phyloP scores from a whole-genome alignment of 202 grass and related monocot genomes.

The Dendrocalamus latiflorus region DNA sequence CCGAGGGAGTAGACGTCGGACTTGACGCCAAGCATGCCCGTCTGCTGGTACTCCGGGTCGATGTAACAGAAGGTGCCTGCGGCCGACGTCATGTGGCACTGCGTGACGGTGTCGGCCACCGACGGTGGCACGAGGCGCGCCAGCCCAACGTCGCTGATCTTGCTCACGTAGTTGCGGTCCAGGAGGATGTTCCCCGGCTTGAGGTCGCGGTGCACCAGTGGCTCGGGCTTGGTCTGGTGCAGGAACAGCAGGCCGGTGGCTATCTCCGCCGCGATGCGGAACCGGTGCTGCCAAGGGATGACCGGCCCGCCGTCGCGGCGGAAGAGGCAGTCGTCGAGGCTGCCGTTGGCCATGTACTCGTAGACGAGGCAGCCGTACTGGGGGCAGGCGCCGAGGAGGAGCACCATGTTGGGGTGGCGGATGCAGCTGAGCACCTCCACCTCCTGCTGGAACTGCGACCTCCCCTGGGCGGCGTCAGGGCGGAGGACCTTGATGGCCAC shows the following conservation, averaged over 20 bases:
- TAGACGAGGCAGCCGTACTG: conserved; percentile 94
- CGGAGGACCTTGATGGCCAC: conserved; percentile 94
- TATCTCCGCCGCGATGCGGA: conserved; percentile 86
- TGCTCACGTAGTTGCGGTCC: conserved; percentile 78
- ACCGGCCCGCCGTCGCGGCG: conserved; percentile 32
- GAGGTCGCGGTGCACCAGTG: conserved; percentile 69
- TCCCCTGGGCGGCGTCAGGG: conserved; percentile 75
- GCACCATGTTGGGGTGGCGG: conserved; percentile 94
- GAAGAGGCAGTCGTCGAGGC: conserved; percentile 88
- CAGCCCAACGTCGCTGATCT: too few species aligned
- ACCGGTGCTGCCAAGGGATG: conserved; percentile 79
- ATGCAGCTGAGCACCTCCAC: conserved; percentile 95
- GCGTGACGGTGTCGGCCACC: too few species aligned
- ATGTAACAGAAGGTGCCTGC: conserved; percentile 91
- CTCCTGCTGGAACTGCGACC: conserved; percentile 93
- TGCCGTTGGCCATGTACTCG: conserved; percentile 93
- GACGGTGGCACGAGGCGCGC: too few species aligned
- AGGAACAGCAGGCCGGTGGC: conserved; percentile 81
- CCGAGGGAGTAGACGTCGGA: conserved; percentile 90
- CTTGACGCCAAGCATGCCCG: conserved; percentile 91
- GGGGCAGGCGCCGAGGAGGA: conserved; percentile 88
- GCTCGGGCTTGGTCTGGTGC: conserved; percentile 86
- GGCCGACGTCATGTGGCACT: conserved; percentile 61
- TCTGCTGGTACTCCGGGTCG: conserved; percentile 98
- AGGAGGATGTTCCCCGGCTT: conserved; percentile 94